Evolutionary conservation across 2,329 filamentous ascomycete species (phyloP), one percentile per base, ranked within the genome.

Genomic region (Ophiostoma sp.): DNA sequence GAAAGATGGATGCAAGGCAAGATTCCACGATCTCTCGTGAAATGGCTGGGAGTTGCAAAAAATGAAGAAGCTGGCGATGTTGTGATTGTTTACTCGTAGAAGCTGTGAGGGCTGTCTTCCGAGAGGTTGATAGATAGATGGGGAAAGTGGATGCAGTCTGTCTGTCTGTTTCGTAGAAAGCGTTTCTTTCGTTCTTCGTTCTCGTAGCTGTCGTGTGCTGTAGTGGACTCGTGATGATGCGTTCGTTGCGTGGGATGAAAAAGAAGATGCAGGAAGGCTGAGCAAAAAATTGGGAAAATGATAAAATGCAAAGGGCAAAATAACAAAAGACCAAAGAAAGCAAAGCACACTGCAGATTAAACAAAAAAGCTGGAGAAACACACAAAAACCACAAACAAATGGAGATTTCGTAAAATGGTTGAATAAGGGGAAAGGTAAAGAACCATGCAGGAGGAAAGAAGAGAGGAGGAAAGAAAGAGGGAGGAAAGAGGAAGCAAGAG

Each of bases 361-460:
- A 63, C 33, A 69, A 1, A 72, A 61, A 73, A 69, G 50, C 36
- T 69, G 52, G 63, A 63, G 33, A 66, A 63, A 64, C 33, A 52
- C 36, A 70, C 33, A 52, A 52, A 70, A 71, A 25, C 39, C 64
- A 33, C 17, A 50, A 70, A 52, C 48, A 48, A 52, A 57, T n/a
- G 25, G 33, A n/a, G 25, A 25, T 48, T 45, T 33, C 39, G 71
- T 72, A 66, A 57, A 59, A 52, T 64, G 70, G 28, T 72, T 31
- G 55, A 33, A 64, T 59, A 69, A 28, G 25, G 36, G 3, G 45
- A 28, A 8, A 36, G 33, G 33, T 36, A 63, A 33, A 57, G 61
- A 17, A 52, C 50, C 12, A 12, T 55, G 52, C 15, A 33, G 55
- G 55, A 66, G 22, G 31, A 11, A 22, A 45, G 19, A 52, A 39